Percentiles rank a stretch among this genome's conserved stretches.
These are phyloP conservation scores for Pythium graminicola DNA, from an alignment of 352 stramenopile species.

Conservation along the genomic window DNA sequence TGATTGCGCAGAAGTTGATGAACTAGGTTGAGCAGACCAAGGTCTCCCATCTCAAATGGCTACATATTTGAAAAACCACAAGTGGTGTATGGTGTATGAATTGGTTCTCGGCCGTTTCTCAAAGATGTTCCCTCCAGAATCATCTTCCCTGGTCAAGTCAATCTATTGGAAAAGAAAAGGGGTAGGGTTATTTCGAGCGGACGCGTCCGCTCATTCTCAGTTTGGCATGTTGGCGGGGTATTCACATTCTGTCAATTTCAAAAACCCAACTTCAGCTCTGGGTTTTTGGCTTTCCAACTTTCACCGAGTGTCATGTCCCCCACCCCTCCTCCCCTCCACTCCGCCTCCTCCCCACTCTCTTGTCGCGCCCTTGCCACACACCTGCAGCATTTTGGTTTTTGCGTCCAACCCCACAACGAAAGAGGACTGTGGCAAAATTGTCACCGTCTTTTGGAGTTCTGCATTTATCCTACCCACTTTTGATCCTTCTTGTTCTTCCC, in stretches of 20 bases:
- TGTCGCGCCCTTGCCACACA: slow-evolving; percentile 1
- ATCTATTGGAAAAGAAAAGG: slow-evolving; percentile 1
- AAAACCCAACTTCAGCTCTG: slow-evolving; percentile 7
- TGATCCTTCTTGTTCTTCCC: slow-evolving; percentile 3
- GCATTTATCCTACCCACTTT: slow-evolving; percentile 23
- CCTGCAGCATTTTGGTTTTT: slow-evolving; percentile 41
- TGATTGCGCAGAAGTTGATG: slow-evolving; percentile 33
- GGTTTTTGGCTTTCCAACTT: slow-evolving; percentile 8
- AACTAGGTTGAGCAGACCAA: no score
- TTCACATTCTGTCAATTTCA: slow-evolving; percentile 12
- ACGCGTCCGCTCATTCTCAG: slow-evolving; percentile 11
- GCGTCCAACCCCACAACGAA: slow-evolving; percentile 14
- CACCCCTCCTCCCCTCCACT: neutral
- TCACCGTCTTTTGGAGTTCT: slow-evolving; percentile 3
- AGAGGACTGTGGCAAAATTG: neutral
- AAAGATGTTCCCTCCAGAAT: neutral
- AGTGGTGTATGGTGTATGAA: slow-evolving; percentile 1
- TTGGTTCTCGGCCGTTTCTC: neutral
- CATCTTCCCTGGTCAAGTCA: slow-evolving; percentile 9
- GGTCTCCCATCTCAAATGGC: neutral
- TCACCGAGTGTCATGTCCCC: slow-evolving; percentile 6
- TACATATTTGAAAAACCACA: slow-evolving; percentile 14
- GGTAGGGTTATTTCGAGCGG: slow-evolving; percentile 9
- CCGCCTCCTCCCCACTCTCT: slow-evolving; percentile 4
- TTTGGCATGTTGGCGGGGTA: no score